These are phyloP conservation scores for Tolypocladium ophioglossoides DNA, from an alignment of 2,329 filamentous ascomycete genomes.

Conservation along the genomic window DNA sequence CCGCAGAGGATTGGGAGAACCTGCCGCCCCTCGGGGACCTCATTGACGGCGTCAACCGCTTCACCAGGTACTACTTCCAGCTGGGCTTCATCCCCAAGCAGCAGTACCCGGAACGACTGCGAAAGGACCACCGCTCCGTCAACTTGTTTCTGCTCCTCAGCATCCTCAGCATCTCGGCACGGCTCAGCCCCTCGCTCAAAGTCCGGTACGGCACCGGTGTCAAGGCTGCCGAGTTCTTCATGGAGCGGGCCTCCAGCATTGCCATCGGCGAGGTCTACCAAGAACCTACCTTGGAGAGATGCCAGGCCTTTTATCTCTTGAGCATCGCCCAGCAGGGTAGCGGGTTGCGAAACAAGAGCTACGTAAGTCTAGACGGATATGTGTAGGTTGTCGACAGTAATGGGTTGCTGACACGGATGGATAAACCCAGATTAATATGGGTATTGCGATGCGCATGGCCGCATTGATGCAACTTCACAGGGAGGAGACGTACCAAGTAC, in stretches of 20 bases:
- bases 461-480: slow-evolving; percentile 42
- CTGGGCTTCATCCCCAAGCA: slow-evolving; percentile 48
- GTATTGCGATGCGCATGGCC: slow-evolving; percentile 45
- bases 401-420: background rate
- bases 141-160: slow-evolving; percentile 44
- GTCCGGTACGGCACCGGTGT: slow-evolving; percentile 39
- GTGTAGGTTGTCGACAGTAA: background rate
- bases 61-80: slow-evolving; percentile 47
- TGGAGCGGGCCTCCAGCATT: slow-evolving; percentile 36
- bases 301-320: slow-evolving; percentile 48
- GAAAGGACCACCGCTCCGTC: slow-evolving; percentile 33
- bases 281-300: slow-evolving; percentile 41
- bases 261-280: slow-evolving; percentile 40
- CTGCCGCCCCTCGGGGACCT: slow-evolving; percentile 38
- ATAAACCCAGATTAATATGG: slow-evolving; percentile 38
- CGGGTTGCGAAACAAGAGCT: slow-evolving; percentile 41
- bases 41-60: slow-evolving; percentile 40
- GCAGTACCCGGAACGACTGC: slow-evolving; percentile 36
- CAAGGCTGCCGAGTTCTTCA: slow-evolving; percentile 41
- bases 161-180: slow-evolving; percentile 45
- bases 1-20: slow-evolving; percentile 34
- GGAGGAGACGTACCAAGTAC: slow-evolving; percentile 40
- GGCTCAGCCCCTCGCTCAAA: slow-evolving; percentile 38
- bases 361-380: slow-evolving; percentile 27
- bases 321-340: slow-evolving; percentile 49